A percentile compares a stretch with the other conserved stretches of the same genome.
Conservation (phyloP, 2,329 filamentous ascomycete species). For the Diaporthe amygdali region DNA sequence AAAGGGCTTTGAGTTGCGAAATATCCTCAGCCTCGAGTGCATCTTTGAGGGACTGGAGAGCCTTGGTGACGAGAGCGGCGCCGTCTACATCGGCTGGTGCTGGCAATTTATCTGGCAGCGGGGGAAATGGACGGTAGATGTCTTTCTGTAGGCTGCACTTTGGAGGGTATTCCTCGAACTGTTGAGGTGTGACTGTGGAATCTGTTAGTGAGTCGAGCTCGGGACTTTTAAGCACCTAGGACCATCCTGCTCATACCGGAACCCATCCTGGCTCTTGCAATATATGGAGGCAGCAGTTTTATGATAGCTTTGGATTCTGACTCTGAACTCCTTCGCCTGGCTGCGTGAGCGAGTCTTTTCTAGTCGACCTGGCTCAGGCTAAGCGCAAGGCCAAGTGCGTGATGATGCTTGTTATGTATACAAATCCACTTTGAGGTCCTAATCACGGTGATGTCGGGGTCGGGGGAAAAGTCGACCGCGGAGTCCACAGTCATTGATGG, state of each 20-base stretch:
- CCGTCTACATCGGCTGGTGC: constrained; percentile 22
- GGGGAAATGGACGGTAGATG: constrained; percentile 22
- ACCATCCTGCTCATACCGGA: constrained; percentile 15
- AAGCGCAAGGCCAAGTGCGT: not conserved
- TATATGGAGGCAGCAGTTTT: not conserved
- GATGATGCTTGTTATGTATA: not conserved
- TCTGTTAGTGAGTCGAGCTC: not conserved
- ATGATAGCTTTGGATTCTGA: not conserved
- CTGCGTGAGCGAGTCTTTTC: not conserved
- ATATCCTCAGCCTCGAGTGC: constrained; percentile 30
- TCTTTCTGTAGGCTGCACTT: constrained; percentile 20
- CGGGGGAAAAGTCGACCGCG: not conserved
- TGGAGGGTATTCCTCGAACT: constrained; percentile 16
- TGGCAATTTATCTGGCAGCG: constrained; percentile 11
- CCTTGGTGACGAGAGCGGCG: constrained; percentile 14
- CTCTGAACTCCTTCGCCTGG: not conserved
- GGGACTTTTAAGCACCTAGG: too few species aligned
- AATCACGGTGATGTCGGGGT: not conserved
- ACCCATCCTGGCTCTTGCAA: constrained; percentile 4
- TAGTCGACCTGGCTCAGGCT: not conserved
- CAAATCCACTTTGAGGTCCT: not conserved
- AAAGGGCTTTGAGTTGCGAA: constrained; percentile 32
- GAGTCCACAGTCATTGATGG: not conserved
- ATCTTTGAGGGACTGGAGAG: constrained; percentile 27
- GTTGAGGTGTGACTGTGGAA: not conserved